Base-by-base conservation (phyloP, 371 early-diverging fungal species). In the Funneliformis caledonium region DNA sequence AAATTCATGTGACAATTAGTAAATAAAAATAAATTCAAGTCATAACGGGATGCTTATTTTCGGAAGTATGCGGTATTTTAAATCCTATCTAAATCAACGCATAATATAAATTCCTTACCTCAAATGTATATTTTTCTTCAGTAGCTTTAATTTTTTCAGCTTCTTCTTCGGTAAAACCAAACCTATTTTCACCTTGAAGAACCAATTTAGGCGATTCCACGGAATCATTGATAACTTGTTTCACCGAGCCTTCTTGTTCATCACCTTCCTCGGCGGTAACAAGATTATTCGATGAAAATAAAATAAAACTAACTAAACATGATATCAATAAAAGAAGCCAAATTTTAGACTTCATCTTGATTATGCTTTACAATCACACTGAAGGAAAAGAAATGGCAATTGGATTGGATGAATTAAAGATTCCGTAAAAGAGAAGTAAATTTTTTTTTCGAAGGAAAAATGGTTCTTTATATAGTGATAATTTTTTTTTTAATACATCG, bases 121-220 rank as follows among this genome's bases (percentile, higher is more conserved):
- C 68, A 77, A 70, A 77, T 69, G 76, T 59, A 48, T 16, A 52
- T 50, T 73, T 73, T 47, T 78, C 79, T 73, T 70, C 80, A 16
- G 47, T 79, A 43, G 45, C 60, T 64, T 79, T 74, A 16, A 31
- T 19, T 50, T 52, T 79, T 31, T 64, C 79, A 26, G 72, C 43
- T 61, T 48, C 43, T 68, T 69, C 72, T 7, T 61, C 26, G 7
- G 72, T 69, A 47, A 77, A 78, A 16, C 59, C 76, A 70, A 42
- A 70, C 33, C 14, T 72, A 72, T 37, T 43, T 31, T 50, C 33
- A 26, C n/a, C 72, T 52, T 72, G n/a, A 69, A 69, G 3, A 16
- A 64, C 11, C 14, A 64, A 64, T 64, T 64, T 64, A 31, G 64
- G 64, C 6, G 22, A 0, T 64, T 22, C 31, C 22, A 11, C 6